These are phyloP conservation scores for Trametes cingulata DNA, from an alignment of 768 basidiomycete genomes.

Conservation along the genomic window DNA sequence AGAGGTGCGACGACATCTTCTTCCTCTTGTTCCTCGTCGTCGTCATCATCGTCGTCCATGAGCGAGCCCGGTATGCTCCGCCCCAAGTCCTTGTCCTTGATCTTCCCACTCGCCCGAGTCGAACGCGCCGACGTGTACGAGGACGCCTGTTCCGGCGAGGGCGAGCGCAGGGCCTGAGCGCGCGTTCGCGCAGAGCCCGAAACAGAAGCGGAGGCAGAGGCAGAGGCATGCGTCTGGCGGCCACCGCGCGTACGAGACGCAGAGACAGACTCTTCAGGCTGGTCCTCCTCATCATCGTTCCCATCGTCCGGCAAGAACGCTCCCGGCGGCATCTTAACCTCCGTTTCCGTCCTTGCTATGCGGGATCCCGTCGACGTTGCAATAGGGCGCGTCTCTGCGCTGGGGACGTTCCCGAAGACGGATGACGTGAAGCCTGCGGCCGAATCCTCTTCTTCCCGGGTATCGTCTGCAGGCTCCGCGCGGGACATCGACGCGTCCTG, in stretches of 20 bases:
- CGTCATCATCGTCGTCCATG: conserved; percentile 31
- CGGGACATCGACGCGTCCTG: conserved; percentile 9
- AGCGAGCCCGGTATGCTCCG: conserved; percentile 34
- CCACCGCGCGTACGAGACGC: neutral
- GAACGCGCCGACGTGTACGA: conserved; percentile 6
- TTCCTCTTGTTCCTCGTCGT: conserved; percentile 27
- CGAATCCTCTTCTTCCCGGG: conserved; percentile 25
- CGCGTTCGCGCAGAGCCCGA: neutral
- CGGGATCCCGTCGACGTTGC: conserved; percentile 20
- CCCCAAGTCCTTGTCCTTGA: conserved; percentile 14
- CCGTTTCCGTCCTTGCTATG: conserved; percentile 24
- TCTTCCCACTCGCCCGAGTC: conserved; percentile 9
- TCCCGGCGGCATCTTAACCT: conserved; percentile 42
- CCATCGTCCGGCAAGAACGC: conserved; percentile 46
- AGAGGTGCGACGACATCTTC: conserved; percentile 38
- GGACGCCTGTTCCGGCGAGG: conserved; percentile 1
- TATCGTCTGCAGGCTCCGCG: conserved; percentile 24
- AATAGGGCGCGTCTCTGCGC: conserved; percentile 5
- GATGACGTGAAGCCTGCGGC: conserved; percentile 30
- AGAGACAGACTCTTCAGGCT: conserved; percentile 1
- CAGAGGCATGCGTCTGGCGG: neutral
- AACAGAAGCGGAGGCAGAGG: neutral
- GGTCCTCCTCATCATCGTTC: conserved; percentile 16
- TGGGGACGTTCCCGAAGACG: conserved; percentile 28
- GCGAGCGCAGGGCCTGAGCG: conserved; percentile 15